Evolutionary conservation across 352 stramenopile species (phyloP).

Genomic region (Phytophthora citricola): DNA sequence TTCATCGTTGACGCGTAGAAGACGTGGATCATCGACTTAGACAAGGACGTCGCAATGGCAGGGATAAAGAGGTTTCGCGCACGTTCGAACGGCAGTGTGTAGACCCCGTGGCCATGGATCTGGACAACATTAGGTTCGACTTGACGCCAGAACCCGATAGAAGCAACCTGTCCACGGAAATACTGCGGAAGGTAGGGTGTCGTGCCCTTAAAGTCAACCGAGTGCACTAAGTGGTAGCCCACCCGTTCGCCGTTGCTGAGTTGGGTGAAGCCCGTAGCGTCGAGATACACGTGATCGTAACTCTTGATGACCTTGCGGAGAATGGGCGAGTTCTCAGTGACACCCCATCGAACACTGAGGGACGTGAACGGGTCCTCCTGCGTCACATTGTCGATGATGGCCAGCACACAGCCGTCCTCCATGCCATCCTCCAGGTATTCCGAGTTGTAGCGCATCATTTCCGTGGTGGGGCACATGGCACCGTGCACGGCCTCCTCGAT

Average conservation of each 20-base stretch:
- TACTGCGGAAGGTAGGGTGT: constrained; percentile 22
- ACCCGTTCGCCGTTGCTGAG: constrained; percentile 33
- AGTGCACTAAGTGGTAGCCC: constrained; percentile 41
- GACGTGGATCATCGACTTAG: constrained; percentile 34
- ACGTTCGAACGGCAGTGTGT: constrained; percentile 26
- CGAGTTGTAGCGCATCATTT: constrained; percentile 40
- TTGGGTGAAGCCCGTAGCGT: constrained; percentile 36
- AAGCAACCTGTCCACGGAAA: constrained; percentile 30
- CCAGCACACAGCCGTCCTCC: constrained; percentile 34
- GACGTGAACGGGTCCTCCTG: constrained; percentile 22
- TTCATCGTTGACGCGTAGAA: constrained; percentile 37
- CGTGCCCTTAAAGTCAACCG: constrained; percentile 26
- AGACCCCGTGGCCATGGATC: constrained; percentile 33
- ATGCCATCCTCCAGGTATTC: constrained; percentile 38
- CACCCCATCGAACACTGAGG: constrained; percentile 31
- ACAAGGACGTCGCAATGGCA: constrained; percentile 27
- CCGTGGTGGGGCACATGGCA: constrained; percentile 33
- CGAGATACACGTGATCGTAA: constrained; percentile 45
- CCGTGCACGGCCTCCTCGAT: constrained; percentile 43
- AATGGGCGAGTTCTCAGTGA: constrained; percentile 37
- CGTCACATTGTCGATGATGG: constrained; percentile 34
- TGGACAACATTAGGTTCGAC: constrained; percentile 26
- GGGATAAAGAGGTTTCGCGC: constrained; percentile 29
- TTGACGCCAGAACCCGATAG: constrained; percentile 36
- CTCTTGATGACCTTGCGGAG: constrained; percentile 37